phyloP scores from a whole-genome alignment of 768 basidiomycete species.

The Pulveroboletus sp. region DNA sequence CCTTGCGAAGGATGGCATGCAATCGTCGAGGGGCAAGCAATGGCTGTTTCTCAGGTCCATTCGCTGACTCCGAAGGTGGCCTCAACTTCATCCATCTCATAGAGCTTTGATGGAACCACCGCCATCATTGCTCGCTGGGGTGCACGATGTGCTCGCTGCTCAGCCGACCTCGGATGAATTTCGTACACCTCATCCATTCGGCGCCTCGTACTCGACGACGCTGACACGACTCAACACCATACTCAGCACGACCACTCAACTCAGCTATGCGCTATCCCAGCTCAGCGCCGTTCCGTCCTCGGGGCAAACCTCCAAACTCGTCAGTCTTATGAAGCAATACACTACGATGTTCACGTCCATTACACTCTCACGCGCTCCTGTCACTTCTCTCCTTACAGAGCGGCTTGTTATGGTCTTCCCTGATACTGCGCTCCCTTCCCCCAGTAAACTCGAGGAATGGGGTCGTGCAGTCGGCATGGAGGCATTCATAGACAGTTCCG shows the following conservation, averaged over 20 bases:
- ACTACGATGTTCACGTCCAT: conserved; percentile 37
- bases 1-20: too few relatives aligned
- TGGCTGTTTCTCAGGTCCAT: neutral
- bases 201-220: conserved; percentile 13
- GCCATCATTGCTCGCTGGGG: conserved; percentile 22
- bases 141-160: conserved; percentile 26
- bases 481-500: conserved; percentile 60
- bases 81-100: too few relatives aligned
- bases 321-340: conserved; percentile 65
- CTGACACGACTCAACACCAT: conserved; percentile 44
- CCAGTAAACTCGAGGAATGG: conserved; percentile 51
- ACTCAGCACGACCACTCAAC: conserved; percentile 46
- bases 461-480: conserved; percentile 67
- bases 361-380: conserved; percentile 20
- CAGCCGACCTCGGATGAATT: conserved; percentile 15
- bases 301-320: conserved; percentile 59
- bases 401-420: conserved; percentile 23
- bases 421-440: conserved; percentile 26
- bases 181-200: conserved; percentile 24
- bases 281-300: conserved; percentile 42
- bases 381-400: conserved; percentile 18
- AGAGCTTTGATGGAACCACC: conserved; percentile 5
- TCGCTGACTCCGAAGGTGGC: neutral
- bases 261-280: conserved; percentile 48
- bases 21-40: too few relatives aligned